These are phyloP conservation scores for Erucastrum elatum DNA, from an alignment of 345 rosid species.

Conservation along the genomic window DNA sequence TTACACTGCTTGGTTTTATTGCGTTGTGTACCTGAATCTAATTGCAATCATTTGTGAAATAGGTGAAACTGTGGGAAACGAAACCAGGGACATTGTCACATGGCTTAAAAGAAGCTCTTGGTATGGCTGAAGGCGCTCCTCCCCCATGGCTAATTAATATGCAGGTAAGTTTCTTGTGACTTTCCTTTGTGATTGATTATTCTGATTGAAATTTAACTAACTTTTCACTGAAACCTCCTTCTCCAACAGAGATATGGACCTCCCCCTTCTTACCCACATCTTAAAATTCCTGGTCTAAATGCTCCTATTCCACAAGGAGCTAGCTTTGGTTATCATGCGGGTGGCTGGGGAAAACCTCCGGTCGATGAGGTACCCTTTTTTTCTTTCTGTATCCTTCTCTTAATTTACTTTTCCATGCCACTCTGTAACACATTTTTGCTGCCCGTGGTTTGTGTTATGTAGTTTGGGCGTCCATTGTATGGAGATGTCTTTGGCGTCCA, in stretches of 20 bases:
- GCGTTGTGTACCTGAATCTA: constrained; percentile 10
- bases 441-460: constrained; percentile 11
- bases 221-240: neutral
- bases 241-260: constrained; percentile 91
- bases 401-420: neutral
- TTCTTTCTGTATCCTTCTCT: neutral
- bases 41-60: constrained; percentile 20
- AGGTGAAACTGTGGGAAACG: constrained; percentile 98
- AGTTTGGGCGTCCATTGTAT: constrained; percentile 96
- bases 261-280: constrained; percentile 95
- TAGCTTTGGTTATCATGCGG: constrained; percentile 95
- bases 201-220: constrained; percentile 1
- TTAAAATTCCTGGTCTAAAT: constrained; percentile 94
- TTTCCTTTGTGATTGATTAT: neutral
- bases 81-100: constrained; percentile 90
- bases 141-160: constrained; percentile 99
- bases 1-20: neutral
- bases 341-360: constrained; percentile 99
- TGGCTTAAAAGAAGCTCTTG: constrained; percentile 92
- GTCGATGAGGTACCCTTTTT: constrained; percentile 80
- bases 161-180: constrained; percentile 66
- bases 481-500: constrained; percentile 99
- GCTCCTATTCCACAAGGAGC: constrained; percentile 98
- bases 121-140: constrained; percentile 99
- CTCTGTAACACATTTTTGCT: constrained; percentile 8